These are phyloP conservation scores for Parastagonospora avenae DNA, from an alignment of 2,329 filamentous ascomycete species.

Conservation along the genomic window DNA sequence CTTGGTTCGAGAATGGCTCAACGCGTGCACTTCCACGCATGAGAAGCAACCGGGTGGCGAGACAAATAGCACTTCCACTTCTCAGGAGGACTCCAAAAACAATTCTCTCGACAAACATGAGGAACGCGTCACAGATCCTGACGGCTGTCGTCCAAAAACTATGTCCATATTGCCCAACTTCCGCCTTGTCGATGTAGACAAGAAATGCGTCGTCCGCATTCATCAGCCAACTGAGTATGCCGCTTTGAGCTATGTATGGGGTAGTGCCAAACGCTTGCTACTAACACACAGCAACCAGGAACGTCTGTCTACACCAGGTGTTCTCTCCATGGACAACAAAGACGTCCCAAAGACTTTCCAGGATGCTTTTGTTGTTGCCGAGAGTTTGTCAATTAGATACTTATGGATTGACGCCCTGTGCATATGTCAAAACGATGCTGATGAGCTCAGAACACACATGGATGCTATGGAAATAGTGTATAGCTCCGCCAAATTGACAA, in stretches of 20 bases:
- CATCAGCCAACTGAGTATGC: neutral
- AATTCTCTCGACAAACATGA: too few species aligned
- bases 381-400: constrained; percentile 6
- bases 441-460: constrained; percentile 5
- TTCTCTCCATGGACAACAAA: neutral
- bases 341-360: constrained; percentile 6
- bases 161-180: neutral
- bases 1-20: neutral
- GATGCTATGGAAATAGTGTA: constrained; percentile 12
- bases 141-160: neutral
- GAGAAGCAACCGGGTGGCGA: neutral
- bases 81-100: neutral
- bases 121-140: too few species aligned
- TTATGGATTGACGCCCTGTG: constrained; percentile 21
- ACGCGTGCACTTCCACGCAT: neutral
- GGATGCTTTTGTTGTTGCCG: constrained; percentile 6
- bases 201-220: neutral
- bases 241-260: constrained; percentile 10
- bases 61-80: neutral
- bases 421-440: constrained; percentile 10
- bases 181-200: neutral
- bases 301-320: constrained; percentile 1
- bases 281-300: neutral
- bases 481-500: constrained; percentile 9
- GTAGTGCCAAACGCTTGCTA: constrained; percentile 1